phyloP scores from a whole-genome alignment of 2,329 filamentous ascomycete species.

The Dothideomycetidae sp. region DNA sequence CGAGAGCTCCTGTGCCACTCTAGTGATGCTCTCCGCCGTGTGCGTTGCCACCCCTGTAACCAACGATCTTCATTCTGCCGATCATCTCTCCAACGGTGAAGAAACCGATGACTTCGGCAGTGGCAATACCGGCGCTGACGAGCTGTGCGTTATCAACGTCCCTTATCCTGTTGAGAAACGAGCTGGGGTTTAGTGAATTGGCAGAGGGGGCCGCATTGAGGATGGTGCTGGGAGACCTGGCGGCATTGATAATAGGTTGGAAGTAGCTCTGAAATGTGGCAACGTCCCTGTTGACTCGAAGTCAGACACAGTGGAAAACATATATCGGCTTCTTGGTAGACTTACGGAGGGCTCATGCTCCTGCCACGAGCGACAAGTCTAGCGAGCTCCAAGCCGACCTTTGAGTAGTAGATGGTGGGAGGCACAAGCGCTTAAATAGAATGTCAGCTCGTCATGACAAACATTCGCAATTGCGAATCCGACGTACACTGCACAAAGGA shows the following conservation, averaged over 20 bases:
- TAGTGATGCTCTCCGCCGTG: constrained; percentile 10
- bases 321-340: too few species aligned
- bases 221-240: constrained; percentile 53
- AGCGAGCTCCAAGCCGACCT: constrained; percentile 71
- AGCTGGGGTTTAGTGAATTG: constrained; percentile 39
- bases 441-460: not conserved
- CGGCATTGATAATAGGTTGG: constrained; percentile 55
- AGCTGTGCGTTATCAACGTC: constrained; percentile 59
- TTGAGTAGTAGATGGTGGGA: constrained; percentile 79
- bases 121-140: constrained; percentile 58
- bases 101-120: constrained; percentile 83
- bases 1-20: not conserved
- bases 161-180: constrained; percentile 46
- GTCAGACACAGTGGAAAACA: too few species aligned
- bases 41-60: constrained; percentile 44
- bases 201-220: constrained; percentile 32
- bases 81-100: constrained; percentile 97
- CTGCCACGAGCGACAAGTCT: constrained; percentile 79
- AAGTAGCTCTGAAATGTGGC: constrained; percentile 68
- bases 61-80: constrained; percentile 85
- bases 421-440: constrained; percentile 58
- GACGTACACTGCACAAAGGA: constrained; percentile 73
- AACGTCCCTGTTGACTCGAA: constrained; percentile 4
- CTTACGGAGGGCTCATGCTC: constrained; percentile 93
- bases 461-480: not conserved